Evolutionary conservation across 768 basidiomycete species (phyloP), one percentile per base, ranked within the genome.

Genomic region (Astraeus odoratus): DNA sequence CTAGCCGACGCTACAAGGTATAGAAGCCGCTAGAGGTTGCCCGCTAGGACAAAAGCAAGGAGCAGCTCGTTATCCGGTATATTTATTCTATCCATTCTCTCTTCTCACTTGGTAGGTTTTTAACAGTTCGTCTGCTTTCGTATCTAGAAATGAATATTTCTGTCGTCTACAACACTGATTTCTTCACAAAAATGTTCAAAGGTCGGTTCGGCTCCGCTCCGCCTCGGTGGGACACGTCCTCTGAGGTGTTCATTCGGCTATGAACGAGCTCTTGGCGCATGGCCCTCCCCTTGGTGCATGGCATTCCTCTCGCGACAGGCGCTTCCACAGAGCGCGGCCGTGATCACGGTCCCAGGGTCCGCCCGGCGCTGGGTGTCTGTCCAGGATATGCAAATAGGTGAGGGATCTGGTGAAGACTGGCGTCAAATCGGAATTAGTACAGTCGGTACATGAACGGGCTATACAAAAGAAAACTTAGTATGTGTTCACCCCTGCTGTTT

Each of bases 221-320:
- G 96, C 95, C n/a, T 86, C 91, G 1, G 78, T 99, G 16, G 96
- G 96, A 15, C 96, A 99, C 68, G 98, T 94, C 4, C 70, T 99
- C 3, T 96, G 96, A 7, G 93, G 93, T 2, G 81, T 91, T n/a
- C 96, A 95, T 4, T 96, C 95, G 1, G 95, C 96, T 0, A 75
- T 89, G 55, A 95, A 98, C 88, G 95, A 41, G 81, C 86, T 0
- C 86, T 90, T 20, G 96, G 91, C 3, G 83, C 86, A 6, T 85
- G 96, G 25, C 76, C 97, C 36, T 81, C 95, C 7, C 71, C 94
- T 50, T 84, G 89, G 55, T 95, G 90, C 69, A 93, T 99, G 89
- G 70, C 81, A 27, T 98, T 96, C 77, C 74, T 98, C 48, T 96
- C 68, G 35, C 74, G 78, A 52, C 70, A 73, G 25, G 83, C 83